Conservation (phyloP, 2,329 filamentous ascomycete genomes). For the Colletotrichum costaricense region DNA sequence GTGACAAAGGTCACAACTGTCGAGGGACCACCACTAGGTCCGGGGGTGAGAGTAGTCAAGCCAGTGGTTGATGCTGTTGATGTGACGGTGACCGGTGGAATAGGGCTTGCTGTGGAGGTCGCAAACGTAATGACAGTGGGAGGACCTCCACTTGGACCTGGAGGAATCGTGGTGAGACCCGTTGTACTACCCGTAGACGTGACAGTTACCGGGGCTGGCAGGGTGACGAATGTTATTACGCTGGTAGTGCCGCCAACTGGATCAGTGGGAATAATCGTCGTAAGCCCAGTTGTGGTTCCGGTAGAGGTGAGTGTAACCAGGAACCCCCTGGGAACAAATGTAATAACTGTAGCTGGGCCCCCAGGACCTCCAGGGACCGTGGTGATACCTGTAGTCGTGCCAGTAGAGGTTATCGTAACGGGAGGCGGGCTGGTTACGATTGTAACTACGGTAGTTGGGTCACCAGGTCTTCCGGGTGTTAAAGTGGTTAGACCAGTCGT, state of each 20-base stretch:
- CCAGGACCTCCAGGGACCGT: background rate
- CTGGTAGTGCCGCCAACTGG: background rate
- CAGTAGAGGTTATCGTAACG: background rate
- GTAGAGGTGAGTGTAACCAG: background rate
- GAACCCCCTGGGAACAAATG: fast-evolving
- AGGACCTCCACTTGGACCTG: no score
- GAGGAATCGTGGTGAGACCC: background rate
- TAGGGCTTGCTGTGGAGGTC: no score
- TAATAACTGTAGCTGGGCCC: background rate
- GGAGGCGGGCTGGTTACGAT: no score
- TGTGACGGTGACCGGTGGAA: no score
- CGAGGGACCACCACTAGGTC: no score
- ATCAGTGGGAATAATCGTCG: background rate
- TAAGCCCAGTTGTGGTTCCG: background rate
- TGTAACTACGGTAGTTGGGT: background rate
- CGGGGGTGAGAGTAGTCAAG: no score
- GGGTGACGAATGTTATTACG: background rate
- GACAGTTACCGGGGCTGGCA: background rate
- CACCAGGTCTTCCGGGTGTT: background rate
- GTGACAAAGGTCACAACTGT: no score
- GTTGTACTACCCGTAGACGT: background rate
- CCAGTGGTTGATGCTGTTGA: no score
- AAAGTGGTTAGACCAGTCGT: background rate
- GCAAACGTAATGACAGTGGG: no score
- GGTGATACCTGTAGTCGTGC: background rate